Evolutionary conservation across 495 filamentous ascomycete species (phyloP), one percentile per base, ranked within the genome.

Genomic region (Xylaria scruposa): DNA sequence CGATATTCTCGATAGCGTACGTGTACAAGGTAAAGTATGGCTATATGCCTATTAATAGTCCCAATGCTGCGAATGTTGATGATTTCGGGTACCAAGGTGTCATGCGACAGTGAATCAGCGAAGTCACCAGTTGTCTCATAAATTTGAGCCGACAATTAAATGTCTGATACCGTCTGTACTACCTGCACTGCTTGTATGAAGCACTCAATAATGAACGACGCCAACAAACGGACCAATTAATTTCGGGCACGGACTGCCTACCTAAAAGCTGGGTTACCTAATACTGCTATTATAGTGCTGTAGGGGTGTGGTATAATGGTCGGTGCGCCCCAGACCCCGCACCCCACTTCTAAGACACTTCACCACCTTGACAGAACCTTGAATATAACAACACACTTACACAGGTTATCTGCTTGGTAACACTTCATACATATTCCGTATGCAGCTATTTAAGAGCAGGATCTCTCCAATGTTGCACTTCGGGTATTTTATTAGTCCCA

Each of bases 101-200:
- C 36, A 63, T 70, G 59, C 68, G 68, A 64, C 59, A 21, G 59
- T 24, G 42, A 63, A 36, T 47, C 68, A 70, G 49, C 65, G 56
- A 53, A 42, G 19, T 8, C 33, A 49, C 31, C 12, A 67, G 36
- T 31, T 19, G 58, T 36, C 58, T 60, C 31, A 17, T 60, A 38
- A 21, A 36, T 8, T 60, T 60, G 58, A 49, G 40, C 17, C 29
- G 24, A 49, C 62, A 65, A 38, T 31, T 67, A 44, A n/a, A 19
- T 60, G 58, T 53, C 36, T 33, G 42, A 64, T 47, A 47, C n/a
- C n/a, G 10, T 47, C 42, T 24, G 63, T 66, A 38, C 24, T 42
- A 31, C 24, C 0, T n/a, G n/a, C n/a, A n/a, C n/a, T n/a, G 10
- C n/a, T 1, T 26, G 26, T 65, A 42, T 12, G 40, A 31, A 44